A percentile compares a stretch with the other conserved stretches of the same genome.
Conservation (phyloP, 768 basidiomycete species). For the Suillus luteus region DNA sequence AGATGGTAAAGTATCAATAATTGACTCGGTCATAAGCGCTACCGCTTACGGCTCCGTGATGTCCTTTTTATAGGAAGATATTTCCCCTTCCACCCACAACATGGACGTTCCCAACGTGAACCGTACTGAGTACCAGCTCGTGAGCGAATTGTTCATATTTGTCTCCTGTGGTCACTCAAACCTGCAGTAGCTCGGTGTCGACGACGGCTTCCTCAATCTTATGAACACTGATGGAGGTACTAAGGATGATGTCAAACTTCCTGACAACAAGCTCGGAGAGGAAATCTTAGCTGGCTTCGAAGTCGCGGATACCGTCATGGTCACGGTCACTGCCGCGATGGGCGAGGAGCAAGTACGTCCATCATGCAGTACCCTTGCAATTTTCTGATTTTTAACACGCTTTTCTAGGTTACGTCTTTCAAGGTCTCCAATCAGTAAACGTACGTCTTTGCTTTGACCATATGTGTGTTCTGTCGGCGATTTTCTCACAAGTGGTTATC, state of each 20-base stretch:
- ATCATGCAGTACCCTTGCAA: slow-evolving; percentile 21
- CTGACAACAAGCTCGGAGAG: slow-evolving; percentile 80
- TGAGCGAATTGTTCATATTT: slow-evolving; percentile 37
- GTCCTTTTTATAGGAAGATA: slow-evolving; percentile 70
- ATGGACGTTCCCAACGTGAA: slow-evolving; percentile 97
- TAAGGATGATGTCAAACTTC: slow-evolving; percentile 95
- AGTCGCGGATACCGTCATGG: slow-evolving; percentile 81
- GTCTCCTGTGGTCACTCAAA: slow-evolving; percentile 9
- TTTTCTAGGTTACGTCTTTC: slow-evolving; percentile 5
- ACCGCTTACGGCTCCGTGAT: background rate
- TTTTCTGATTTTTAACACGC: background rate
- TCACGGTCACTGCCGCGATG: slow-evolving; percentile 91
- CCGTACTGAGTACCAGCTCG: slow-evolving; percentile 90
- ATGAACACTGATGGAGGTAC: slow-evolving; percentile 76
- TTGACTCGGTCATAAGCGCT: slow-evolving; percentile 11
- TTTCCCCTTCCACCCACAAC: slow-evolving; percentile 97
- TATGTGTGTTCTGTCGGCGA: background rate
- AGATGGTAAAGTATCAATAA: slow-evolving; percentile 63
- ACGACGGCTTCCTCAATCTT: slow-evolving; percentile 95
- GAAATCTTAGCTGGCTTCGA: slow-evolving; percentile 75
- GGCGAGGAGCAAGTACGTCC: slow-evolving; percentile 72
- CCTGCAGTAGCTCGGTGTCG: slow-evolving; percentile 70
- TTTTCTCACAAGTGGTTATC: background rate
- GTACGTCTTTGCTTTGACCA: background rate
- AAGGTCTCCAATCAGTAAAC: slow-evolving; percentile 3